Base-by-base conservation (phyloP, 495 filamentous ascomycete genomes). In the Penicillium manginii region DNA sequence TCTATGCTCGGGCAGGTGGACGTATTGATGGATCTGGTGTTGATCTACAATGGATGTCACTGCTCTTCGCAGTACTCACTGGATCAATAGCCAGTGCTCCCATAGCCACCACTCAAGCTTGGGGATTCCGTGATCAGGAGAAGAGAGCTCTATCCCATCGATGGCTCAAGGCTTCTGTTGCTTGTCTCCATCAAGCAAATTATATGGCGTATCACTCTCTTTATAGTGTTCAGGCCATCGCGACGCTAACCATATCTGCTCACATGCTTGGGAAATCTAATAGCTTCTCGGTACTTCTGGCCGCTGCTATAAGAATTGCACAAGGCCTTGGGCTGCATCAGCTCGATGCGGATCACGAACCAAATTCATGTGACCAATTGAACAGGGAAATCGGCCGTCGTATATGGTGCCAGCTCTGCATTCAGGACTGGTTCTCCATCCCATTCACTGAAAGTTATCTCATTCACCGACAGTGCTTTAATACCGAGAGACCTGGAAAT, bases 361-460 rank as follows among this genome's bases (percentile, higher is more conserved):
- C n/a, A 12, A 37, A 42, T n/a, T 23, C 65, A 43, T 12, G 37
- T 0, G 10, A 23, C 29, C 11, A 53, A 3, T 54, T 73, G 11
- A 60, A 67, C 14, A 52, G 62, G 18, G 77, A 79, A 48, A 65
- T 74, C 12, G 73, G 75, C 17, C 67, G 73, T 23, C 62, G 76
- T 2, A 49, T 73, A 1, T 80, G 76, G 77, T 70, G 59, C 35
- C 69, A 76, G 47, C 63, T 80, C 5, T 69, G 64, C 43, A 73
- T 69, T 33, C 77, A 78, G 42, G 77, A 80, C 52, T 80, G 73
- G 76, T 76, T 80, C 37, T 76, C 71, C 9, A 73, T 77, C n/a
- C 73, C 75, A 4, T 78, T 75, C 29, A 68, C 69, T 2, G 74
- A 78, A 50, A 71, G 68, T 49, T 78, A 80, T 51, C 62, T 70